A percentile compares a stretch with the other conserved stretches of the same genome.
Evolutionary conservation across 2,329 filamentous ascomycete species (phyloP).

Genomic region (Cercospora zeina): DNA sequence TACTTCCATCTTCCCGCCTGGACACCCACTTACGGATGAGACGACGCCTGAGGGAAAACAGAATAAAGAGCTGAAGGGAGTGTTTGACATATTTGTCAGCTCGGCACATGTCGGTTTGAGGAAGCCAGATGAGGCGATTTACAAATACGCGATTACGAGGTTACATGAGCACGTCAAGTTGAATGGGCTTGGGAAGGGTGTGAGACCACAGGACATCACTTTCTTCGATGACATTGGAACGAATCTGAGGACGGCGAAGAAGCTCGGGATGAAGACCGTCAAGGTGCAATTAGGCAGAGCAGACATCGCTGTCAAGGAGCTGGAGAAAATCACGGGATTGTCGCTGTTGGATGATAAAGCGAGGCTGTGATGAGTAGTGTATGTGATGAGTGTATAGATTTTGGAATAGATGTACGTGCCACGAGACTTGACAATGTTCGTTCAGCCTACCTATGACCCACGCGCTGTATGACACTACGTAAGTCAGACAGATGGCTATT

Average conservation of each 20-base stretch:
- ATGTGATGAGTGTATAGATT: conserved; percentile 31
- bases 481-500: too few species aligned
- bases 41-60: conserved; percentile 43
- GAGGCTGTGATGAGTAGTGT: conserved; percentile 32
- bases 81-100: conserved; percentile 86
- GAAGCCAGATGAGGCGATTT: conserved; percentile 84
- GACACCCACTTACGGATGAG: conserved; percentile 64
- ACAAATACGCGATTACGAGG: conserved; percentile 67
- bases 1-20: conserved; percentile 79
- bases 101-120: conserved; percentile 83
- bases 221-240: conserved; percentile 95
- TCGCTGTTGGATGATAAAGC: conserved; percentile 20
- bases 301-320: conserved; percentile 75
- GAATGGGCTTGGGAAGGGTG: conserved; percentile 54
- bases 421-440: not conserved
- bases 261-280: conserved; percentile 74
- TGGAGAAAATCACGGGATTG: conserved; percentile 75
- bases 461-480: too few species aligned
- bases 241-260: conserved; percentile 79
- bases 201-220: conserved; percentile 68
- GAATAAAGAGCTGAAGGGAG: conserved; percentile 56
- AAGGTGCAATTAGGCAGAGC: conserved; percentile 79
- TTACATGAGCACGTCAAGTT: conserved; percentile 63
- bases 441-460: not conserved
- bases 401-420: not conserved